Percentiles rank a stretch among this genome's conserved stretches.
phyloP scores from a whole-genome alignment of 2,329 filamentous ascomycete species.

The Colletotrichum aenigma region DNA sequence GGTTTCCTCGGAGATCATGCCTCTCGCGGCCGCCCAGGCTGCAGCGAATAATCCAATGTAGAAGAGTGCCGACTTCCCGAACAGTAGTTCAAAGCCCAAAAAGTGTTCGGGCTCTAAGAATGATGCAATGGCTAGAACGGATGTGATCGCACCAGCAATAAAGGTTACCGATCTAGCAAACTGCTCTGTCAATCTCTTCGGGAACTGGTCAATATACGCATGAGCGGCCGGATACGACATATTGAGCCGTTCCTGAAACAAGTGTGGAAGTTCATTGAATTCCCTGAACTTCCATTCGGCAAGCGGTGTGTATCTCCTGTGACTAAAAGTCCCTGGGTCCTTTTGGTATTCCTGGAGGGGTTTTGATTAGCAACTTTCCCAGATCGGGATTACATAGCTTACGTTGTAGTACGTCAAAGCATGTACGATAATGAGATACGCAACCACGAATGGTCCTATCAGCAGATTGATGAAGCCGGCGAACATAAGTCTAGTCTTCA shows the following conservation, averaged over 20 bases:
- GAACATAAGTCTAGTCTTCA: slow-evolving; percentile 80
- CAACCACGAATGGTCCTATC: slow-evolving; percentile 84
- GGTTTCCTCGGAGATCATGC: slow-evolving; percentile 85
- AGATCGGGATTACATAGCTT: slow-evolving; percentile 30
- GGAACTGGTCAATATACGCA: slow-evolving; percentile 93
- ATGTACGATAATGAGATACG: slow-evolving; percentile 85
- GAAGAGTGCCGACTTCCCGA: slow-evolving; percentile 86
- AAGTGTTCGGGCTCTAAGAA: slow-evolving; percentile 92
- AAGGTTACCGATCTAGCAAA: slow-evolving; percentile 85
- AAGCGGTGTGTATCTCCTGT: slow-evolving; percentile 87
- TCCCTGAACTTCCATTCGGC: slow-evolving; percentile 98
- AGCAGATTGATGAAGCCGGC: slow-evolving; percentile 86
- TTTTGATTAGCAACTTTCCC: not conserved
- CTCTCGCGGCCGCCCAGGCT: slow-evolving; percentile 82
- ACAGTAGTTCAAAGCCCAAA: slow-evolving; percentile 88
- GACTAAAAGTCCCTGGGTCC: slow-evolving; percentile 85
- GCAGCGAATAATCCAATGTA: slow-evolving; percentile 84
- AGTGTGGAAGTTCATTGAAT: slow-evolving; percentile 94
- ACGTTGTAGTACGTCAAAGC: slow-evolving; percentile 95
- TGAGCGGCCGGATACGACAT: slow-evolving; percentile 96
- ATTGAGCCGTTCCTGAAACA: slow-evolving; percentile 87
- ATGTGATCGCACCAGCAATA: slow-evolving; percentile 82
- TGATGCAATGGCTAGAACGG: slow-evolving; percentile 82
- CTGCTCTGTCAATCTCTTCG: slow-evolving; percentile 91
- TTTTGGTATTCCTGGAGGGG: slow-evolving; percentile 84